Evolutionary conservation across 2,329 filamentous ascomycete genomes (phyloP).

Genomic region (Colletotrichum plurivorum): DNA sequence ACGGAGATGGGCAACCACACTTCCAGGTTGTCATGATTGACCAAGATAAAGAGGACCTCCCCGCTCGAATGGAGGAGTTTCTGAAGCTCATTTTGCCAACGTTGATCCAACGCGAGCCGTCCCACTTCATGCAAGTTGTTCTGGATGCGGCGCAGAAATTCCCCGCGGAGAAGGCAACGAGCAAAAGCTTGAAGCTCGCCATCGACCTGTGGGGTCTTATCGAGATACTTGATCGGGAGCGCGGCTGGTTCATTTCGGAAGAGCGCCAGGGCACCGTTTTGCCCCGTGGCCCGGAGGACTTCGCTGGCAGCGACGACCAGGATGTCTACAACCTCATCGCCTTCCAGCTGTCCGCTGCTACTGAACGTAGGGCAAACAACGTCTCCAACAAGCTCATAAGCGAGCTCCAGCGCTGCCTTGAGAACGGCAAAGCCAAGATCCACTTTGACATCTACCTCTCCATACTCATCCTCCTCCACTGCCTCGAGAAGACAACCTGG

Average conservation of each 20-base stretch:
- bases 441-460: conserved; percentile 74
- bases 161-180: conserved; percentile 60
- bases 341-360: conserved; percentile 75
- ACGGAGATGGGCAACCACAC: conserved; percentile 35
- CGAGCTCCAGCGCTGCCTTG: conserved; percentile 72
- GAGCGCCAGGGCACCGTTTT: conserved; percentile 59
- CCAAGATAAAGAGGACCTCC: conserved; percentile 72
- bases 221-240: conserved; percentile 75
- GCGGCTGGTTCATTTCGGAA: conserved; percentile 71
- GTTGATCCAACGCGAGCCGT: conserved; percentile 72
- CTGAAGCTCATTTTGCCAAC: conserved; percentile 71
- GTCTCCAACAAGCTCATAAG: conserved; percentile 72
- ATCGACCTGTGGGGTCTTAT: conserved; percentile 76
- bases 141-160: conserved; percentile 67
- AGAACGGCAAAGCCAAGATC: conserved; percentile 72
- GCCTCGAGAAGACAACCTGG: conserved; percentile 78
- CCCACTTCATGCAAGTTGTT: conserved; percentile 71
- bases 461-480: conserved; percentile 74
- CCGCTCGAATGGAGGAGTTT: conserved; percentile 71
- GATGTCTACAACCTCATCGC: conserved; percentile 74
- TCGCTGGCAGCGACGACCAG: conserved; percentile 62
- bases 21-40: conserved; percentile 69
- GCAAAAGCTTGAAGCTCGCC: conserved; percentile 69
- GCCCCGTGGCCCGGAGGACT: conserved; percentile 64
- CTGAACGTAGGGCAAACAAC: conserved; percentile 73